Conservation (phyloP, 495 filamentous ascomycete species). For the Coniosporium apollinis region DNA sequence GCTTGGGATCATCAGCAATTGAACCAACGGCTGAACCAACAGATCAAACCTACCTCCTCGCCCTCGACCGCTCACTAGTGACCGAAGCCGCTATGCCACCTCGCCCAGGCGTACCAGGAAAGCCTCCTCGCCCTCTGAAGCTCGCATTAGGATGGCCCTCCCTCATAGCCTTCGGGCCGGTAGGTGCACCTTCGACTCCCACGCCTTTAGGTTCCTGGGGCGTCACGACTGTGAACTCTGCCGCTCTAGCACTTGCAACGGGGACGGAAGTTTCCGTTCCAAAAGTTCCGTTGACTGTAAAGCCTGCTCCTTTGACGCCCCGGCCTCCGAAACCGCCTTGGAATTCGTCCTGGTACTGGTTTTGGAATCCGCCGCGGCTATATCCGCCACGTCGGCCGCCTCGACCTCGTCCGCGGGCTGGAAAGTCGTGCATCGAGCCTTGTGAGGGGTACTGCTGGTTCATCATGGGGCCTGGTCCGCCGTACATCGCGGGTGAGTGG, state of each 20-base stretch:
- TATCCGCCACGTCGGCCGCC: too few species aligned
- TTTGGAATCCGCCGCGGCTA: not conserved
- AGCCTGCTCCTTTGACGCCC: too few species aligned
- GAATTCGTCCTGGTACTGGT: too few species aligned
- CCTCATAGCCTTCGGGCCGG: conserved; percentile 84
- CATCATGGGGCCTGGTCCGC: too few species aligned
- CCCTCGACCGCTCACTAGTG: not conserved
- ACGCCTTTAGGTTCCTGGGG: too few species aligned
- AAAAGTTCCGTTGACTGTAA: too few species aligned
- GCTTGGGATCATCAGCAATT: not conserved
- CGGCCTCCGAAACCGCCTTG: not conserved
- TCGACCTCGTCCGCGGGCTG: not conserved
- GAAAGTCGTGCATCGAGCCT: not conserved
- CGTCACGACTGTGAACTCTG: too few species aligned
- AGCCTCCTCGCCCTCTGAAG: conserved; percentile 26
- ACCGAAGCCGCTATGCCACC: not conserved
- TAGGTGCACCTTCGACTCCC: conserved; percentile 70
- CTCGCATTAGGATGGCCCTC: conserved; percentile 68
- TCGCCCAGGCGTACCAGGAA: conserved; percentile 9
- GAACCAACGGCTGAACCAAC: not conserved
- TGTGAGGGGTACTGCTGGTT: not conserved
- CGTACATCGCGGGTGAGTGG: too few species aligned
- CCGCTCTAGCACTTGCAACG: too few species aligned
- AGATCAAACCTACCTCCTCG: not conserved
- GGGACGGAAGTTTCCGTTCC: too few species aligned